Evolutionary conservation across 164 flowering plant species (phyloP).

Genomic region (Stephania yunnanensis): DNA sequence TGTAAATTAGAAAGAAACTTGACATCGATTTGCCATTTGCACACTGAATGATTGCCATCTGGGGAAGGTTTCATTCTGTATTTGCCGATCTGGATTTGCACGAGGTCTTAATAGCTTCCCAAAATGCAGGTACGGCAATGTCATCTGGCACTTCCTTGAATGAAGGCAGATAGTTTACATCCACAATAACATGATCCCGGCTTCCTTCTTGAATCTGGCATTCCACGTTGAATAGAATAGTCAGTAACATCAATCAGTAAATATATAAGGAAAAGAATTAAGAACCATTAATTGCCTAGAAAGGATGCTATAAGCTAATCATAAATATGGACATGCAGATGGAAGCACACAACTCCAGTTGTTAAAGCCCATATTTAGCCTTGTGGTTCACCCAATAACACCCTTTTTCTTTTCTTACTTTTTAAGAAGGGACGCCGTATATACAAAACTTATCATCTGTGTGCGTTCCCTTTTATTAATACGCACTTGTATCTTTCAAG

Average conservation of each 20-base stretch:
- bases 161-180: constrained; percentile 88
- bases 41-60: not conserved
- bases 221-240: not conserved
- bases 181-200: constrained; percentile 90
- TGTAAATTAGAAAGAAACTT: not conserved
- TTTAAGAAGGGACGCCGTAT: no score
- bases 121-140: constrained; percentile 79
- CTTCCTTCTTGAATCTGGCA: constrained; percentile 74
- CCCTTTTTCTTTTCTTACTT: no score
- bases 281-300: not conserved
- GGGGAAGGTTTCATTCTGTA: not conserved
- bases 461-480: no score
- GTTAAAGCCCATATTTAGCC: not conserved
- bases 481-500: no score
- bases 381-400: no score
- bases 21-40: not conserved
- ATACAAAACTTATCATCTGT: no score
- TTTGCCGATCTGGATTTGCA: constrained; percentile 22
- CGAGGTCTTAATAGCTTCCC: constrained; percentile 66
- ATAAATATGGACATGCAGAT: not conserved
- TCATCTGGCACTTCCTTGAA: constrained; percentile 87
- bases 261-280: not conserved
- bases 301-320: not conserved
- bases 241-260: not conserved
- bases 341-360: not conserved